A percentile compares a stretch with the other conserved stretches of the same genome.
These are phyloP conservation scores for Geotrichum candidum DNA, from an alignment of 1,139 yeast species.

Conservation along the genomic window DNA sequence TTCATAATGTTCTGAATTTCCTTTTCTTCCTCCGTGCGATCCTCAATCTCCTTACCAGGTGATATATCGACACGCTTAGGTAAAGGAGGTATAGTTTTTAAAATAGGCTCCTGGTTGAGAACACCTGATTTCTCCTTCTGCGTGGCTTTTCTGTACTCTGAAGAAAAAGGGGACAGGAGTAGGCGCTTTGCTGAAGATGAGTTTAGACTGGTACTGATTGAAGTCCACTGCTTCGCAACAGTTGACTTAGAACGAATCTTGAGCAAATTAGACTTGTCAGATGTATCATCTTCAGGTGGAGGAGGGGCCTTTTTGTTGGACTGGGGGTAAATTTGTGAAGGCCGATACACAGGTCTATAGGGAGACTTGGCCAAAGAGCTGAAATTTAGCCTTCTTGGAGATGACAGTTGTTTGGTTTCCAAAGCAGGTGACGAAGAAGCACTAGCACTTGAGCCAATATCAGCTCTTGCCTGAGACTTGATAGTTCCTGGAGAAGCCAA, in stretches of 20 bases:
- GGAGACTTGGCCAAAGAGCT: conserved; percentile 12
- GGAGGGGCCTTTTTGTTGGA: conserved; percentile 4
- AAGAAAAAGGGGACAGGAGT: conserved; percentile 13
- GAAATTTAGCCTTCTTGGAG: background rate
- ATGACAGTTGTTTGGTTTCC: background rate
- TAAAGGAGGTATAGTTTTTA: background rate
- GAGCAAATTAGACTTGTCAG: background rate
- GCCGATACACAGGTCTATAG: conserved; percentile 11
- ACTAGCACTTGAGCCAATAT: background rate
- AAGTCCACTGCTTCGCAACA: conserved; percentile 16
- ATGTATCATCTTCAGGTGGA: background rate
- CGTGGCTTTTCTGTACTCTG: conserved; percentile 4
- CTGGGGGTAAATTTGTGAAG: conserved; percentile 13
- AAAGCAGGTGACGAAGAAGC: background rate
- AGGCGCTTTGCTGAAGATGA: conserved; percentile 13
- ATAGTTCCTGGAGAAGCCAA: background rate
- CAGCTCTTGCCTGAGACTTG: background rate
- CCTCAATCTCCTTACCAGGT: background rate
- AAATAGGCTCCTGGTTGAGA: background rate
- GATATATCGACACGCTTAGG: background rate
- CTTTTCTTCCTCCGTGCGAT: conserved; percentile 10
- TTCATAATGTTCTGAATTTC: conserved; percentile 23
- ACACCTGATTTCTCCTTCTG: conserved; percentile 1
- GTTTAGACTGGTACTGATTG: conserved; percentile 7
- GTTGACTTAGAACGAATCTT: conserved; percentile 14